Evolutionary conservation across 2,329 filamentous ascomycete genomes (phyloP).

Genomic region (Fusarium verticillioides): DNA sequence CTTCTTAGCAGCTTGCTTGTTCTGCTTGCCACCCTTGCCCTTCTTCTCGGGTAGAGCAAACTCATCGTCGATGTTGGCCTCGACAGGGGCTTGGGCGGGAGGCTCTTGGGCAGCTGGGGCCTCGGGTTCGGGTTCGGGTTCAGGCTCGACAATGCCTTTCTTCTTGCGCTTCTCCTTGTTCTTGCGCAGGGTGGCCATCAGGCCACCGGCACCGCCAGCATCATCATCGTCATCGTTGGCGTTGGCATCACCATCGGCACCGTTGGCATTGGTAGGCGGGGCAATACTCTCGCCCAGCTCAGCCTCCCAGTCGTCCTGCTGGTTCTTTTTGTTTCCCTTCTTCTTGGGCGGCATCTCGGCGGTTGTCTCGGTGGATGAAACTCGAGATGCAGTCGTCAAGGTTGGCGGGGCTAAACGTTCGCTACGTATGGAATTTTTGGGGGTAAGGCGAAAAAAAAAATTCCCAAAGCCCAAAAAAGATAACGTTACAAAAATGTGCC

Average conservation of each 20-base stretch:
- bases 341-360: constrained; percentile 89
- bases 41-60: constrained; percentile 85
- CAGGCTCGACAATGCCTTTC: constrained; percentile 80
- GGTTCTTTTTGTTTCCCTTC: constrained; percentile 84
- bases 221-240: constrained; percentile 66
- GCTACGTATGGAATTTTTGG: constrained; percentile 25
- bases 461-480: constrained; percentile 16
- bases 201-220: constrained; percentile 68
- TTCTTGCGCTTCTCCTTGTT: constrained; percentile 90
- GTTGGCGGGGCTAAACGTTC: constrained; percentile 30
- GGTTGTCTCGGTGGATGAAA: constrained; percentile 32
- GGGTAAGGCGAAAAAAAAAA: constrained; percentile 10
- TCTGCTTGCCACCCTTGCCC: constrained; percentile 67
- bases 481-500: constrained; percentile 22
- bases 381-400: constrained; percentile 37
- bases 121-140: constrained; percentile 37
- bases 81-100: constrained; percentile 76
- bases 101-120: constrained; percentile 74
- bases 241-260: constrained; percentile 58
- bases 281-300: constrained; percentile 84
- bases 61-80: constrained; percentile 86
- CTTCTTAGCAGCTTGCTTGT: constrained; percentile 53
- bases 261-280: constrained; percentile 56
- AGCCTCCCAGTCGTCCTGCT: constrained; percentile 93
- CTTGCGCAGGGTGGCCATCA: constrained; percentile 84